phyloP scores from a whole-genome alignment of 2,329 filamentous ascomycete species.

The Fusarium anguioides region DNA sequence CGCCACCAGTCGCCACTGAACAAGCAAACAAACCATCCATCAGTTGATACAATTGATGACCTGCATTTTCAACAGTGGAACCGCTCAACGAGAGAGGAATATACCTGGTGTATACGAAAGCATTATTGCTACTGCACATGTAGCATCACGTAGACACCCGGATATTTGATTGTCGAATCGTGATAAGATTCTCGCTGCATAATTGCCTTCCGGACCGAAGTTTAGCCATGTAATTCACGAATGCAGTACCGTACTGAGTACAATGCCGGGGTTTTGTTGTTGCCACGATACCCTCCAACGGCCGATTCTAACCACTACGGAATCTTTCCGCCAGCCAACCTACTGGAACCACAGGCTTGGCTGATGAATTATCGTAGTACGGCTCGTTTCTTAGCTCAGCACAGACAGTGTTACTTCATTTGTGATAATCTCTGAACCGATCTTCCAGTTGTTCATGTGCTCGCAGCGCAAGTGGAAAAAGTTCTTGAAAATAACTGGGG shows the following conservation, averaged over 20 bases:
- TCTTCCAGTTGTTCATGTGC: not conserved
- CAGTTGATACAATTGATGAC: conserved; percentile 19
- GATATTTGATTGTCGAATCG: conserved; percentile 22
- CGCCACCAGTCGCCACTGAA: conserved; percentile 32
- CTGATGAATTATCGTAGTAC: too few species aligned
- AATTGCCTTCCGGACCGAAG: conserved; percentile 14
- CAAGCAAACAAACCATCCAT: not conserved
- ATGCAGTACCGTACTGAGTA: too few species aligned
- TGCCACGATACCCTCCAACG: conserved; percentile 16
- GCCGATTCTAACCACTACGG: conserved; percentile 36
- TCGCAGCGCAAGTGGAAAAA: not conserved
- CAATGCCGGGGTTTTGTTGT: not conserved
- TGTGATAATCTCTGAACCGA: not conserved
- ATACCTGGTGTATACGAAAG: not conserved
- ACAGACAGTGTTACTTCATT: not conserved
- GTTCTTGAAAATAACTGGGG: not conserved
- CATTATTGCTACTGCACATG: not conserved
- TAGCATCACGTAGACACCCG: conserved; percentile 14
- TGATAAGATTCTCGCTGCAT: conserved; percentile 23
- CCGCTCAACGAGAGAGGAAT: conserved; percentile 27
- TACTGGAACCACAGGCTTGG: not conserved
- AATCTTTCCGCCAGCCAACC: conserved; percentile 29
- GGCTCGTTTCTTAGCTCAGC: conserved; percentile 7
- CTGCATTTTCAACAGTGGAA: conserved; percentile 22
- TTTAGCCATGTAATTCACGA: conserved; percentile 27